Evolutionary conservation across 805 yeast genomes (phyloP), one percentile per base, ranked within the genome.

Genomic region (Hemisphaericaspora nanyangensis): DNA sequence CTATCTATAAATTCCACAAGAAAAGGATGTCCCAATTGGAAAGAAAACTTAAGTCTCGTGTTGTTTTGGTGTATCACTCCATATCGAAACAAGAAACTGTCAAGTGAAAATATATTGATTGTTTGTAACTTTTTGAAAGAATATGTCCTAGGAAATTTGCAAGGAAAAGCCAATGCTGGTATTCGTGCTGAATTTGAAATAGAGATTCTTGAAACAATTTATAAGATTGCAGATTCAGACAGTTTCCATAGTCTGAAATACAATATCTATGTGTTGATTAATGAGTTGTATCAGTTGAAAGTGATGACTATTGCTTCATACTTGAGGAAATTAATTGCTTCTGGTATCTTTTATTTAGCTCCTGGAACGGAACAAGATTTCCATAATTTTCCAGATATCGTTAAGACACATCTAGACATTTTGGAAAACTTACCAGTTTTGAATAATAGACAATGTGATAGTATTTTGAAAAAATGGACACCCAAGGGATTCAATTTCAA

Each of bases 241-340:
- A 15, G 18, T 29, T 17, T 26, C 12, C 26, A 22, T 12, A 8
- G 7, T 17, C 7, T 17, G 6, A 47, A 53, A n/a, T 40, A 63
- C 11, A 47, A 51, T 24, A 57, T 76, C 22, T 64, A 70, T 45
- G 65, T 72, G n/a, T 57, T 80, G 24, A 65, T 82, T 13, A 68
- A 71, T 38, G 81, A 77, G 54, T 56, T 81, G 3, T 68, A 70
- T 35, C 73, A 70, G 30, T 48, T 70, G 38, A 73, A 72, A 33
- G 56, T 83, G 17, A 69, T 84, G 17, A 60, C 76, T 2, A 66
- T 80, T 12, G 78, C 84, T 1, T 73, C 84, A 1, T 91, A 91
- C 52, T 68, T 90, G 41, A 68, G 97, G 51, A 78, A 81, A 48
- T 64, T 90, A 27, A 89, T 91, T 32, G 87, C 96, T 7, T 80